These are phyloP conservation scores for Spergularia bocconei DNA, from an alignment of 148 eudicot species.

Conservation along the genomic window DNA sequence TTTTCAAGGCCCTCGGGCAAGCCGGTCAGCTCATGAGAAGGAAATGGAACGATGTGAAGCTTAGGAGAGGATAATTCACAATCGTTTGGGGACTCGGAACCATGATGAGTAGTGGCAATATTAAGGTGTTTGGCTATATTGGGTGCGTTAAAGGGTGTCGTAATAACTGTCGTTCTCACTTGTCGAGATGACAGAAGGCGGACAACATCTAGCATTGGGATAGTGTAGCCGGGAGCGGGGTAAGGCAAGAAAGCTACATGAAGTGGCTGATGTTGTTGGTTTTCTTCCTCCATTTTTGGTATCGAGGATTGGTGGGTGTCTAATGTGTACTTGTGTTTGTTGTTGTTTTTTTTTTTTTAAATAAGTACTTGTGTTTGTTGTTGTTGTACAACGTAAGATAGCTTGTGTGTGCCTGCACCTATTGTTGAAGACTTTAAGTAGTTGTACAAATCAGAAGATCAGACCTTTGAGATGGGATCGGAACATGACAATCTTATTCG, in stretches of 20 bases:
- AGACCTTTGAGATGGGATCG: too few species aligned
- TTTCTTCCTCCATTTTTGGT: neutral
- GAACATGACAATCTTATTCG: too few species aligned
- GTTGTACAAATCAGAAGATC: too few species aligned
- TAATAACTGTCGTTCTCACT: constrained; percentile 32
- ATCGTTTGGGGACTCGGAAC: too few species aligned
- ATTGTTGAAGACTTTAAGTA: too few species aligned
- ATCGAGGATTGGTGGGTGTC: too few species aligned
- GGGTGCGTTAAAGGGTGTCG: constrained; percentile 38
- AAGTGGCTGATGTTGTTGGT: constrained; percentile 10
- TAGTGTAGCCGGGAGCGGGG: constrained; percentile 48
- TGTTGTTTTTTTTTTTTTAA: neutral
- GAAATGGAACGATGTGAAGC: constrained; percentile 34
- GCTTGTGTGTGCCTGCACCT: too few species aligned
- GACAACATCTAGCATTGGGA: constrained; percentile 43
- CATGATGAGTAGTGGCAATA: neutral
- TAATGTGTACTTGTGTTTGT: neutral
- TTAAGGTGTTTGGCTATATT: constrained; percentile 26
- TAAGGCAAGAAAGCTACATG: constrained; percentile 39
- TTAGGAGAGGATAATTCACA: constrained; percentile 5
- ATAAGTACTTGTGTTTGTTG: too few species aligned
- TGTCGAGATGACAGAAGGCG: constrained; percentile 25
- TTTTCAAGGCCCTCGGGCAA: constrained; percentile 39
- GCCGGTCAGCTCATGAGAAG: constrained; percentile 20
- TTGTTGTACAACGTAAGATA: too few species aligned